phyloP scores from a whole-genome alignment of 805 yeast species.

The Teunomyces aglyptinius region DNA sequence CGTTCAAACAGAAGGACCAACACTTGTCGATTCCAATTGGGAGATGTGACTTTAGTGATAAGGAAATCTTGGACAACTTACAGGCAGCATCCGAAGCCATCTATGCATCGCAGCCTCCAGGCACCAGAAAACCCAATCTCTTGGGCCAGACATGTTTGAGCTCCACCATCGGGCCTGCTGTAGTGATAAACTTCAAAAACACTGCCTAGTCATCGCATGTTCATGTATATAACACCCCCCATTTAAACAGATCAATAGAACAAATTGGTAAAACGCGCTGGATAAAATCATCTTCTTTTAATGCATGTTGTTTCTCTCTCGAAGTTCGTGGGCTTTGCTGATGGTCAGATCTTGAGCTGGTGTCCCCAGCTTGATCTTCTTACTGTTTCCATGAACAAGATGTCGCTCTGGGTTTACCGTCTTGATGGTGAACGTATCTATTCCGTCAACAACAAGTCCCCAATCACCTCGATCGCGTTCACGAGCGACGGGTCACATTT shows the following conservation, averaged over 20 bases:
- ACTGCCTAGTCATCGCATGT: slow-evolving; percentile 9
- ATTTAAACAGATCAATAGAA: no score
- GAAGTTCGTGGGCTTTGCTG: slow-evolving; percentile 26
- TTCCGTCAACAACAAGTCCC: slow-evolving; percentile 39
- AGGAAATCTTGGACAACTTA: slow-evolving; percentile 70
- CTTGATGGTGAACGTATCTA: slow-evolving; percentile 53
- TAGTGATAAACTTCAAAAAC: slow-evolving; percentile 51
- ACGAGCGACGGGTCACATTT: slow-evolving; percentile 38
- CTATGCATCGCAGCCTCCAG: slow-evolving; percentile 51
- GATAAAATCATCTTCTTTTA: not conserved
- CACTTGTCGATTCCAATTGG: slow-evolving; percentile 70
- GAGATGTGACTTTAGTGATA: slow-evolving; percentile 72
- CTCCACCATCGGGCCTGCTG: slow-evolving; percentile 77
- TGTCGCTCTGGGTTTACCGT: slow-evolving; percentile 51
- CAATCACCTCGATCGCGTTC: slow-evolving; percentile 31
- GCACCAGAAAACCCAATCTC: slow-evolving; percentile 64
- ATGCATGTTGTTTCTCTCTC: slow-evolving; percentile 3
- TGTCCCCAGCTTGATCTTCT: slow-evolving; percentile 56
- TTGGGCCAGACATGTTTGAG: slow-evolving; percentile 68
- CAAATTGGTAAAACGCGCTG: not conserved
- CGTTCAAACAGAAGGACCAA: slow-evolving; percentile 72
- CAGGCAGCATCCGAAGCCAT: slow-evolving; percentile 65
- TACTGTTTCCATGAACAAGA: slow-evolving; percentile 49
- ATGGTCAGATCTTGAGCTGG: slow-evolving; percentile 41
- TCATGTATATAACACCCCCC: slow-evolving; percentile 1